phyloP scores from a whole-genome alignment of 1,139 yeast genomes.

The Meyerozyma carpophila region DNA sequence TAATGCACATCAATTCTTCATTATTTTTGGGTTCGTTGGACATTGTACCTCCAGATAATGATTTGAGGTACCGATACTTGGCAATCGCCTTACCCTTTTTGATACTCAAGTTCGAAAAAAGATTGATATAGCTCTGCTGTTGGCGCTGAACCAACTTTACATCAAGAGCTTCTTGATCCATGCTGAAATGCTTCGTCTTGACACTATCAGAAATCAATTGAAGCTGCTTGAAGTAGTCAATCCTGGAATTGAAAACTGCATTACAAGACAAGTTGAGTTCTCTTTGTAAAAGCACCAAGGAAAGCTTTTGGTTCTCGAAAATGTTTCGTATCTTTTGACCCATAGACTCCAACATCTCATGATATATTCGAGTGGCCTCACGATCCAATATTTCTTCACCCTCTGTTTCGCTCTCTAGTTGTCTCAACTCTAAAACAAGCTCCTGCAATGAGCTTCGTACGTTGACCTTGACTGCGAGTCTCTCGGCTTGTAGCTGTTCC shows the following conservation, averaged over 20 bases:
- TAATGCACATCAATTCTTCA: slow-evolving; percentile 56
- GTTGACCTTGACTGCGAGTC: slow-evolving; percentile 25
- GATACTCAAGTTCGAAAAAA: slow-evolving; percentile 3
- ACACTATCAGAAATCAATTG: slow-evolving; percentile 85
- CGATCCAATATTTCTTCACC: slow-evolving; percentile 10
- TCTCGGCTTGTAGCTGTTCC: slow-evolving; percentile 23
- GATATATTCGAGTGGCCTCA: slow-evolving; percentile 6
- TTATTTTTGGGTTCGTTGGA: slow-evolving; percentile 16
- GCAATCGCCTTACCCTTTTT: slow-evolving; percentile 40
- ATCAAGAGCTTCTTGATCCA: slow-evolving; percentile 16
- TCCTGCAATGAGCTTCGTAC: slow-evolving; percentile 28
- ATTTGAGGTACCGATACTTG: slow-evolving; percentile 56
- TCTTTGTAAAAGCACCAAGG: slow-evolving; percentile 34
- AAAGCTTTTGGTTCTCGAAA: slow-evolving; percentile 38
- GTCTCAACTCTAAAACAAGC: slow-evolving; percentile 16
- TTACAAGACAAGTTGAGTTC: slow-evolving; percentile 53
- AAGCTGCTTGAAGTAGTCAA: slow-evolving; percentile 76
- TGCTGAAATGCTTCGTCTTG: slow-evolving; percentile 20
- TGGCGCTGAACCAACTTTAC: slow-evolving; percentile 6
- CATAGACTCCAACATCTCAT: slow-evolving; percentile 20
- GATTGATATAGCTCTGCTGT: slow-evolving; percentile 5
- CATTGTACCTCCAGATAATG: slow-evolving; percentile 25
- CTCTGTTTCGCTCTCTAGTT: slow-evolving; percentile 21
- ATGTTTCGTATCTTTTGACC: slow-evolving; percentile 19
- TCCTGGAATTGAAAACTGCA: slow-evolving; percentile 66